A percentile compares a stretch with the other conserved stretches of the same genome.
Conservation (phyloP, 2,329 filamentous ascomycete species). For the Verticillium alfalfae region DNA sequence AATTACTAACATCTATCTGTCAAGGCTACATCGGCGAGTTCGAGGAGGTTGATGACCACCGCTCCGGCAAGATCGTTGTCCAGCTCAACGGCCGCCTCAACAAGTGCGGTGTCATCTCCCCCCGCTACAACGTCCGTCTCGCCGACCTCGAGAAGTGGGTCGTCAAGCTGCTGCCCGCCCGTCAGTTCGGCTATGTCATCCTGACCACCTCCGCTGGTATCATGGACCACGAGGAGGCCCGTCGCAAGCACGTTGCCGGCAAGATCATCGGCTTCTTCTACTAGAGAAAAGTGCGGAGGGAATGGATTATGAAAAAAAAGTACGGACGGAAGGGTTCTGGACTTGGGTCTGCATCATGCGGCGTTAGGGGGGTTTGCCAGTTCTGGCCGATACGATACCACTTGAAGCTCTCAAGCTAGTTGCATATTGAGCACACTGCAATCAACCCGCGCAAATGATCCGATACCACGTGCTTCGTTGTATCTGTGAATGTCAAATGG, state of each 20-base stretch:
- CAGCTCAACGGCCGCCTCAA: constrained; percentile 99
- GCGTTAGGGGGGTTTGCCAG: constrained; percentile 2
- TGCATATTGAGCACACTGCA: constrained; percentile 2
- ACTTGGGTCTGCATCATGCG: not conserved
- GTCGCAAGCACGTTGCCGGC: constrained; percentile 93
- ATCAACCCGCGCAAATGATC: constrained; percentile 1
- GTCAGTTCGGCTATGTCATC: constrained; percentile 99
- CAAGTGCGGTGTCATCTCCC: constrained; percentile 99
- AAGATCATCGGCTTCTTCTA: constrained; percentile 99
- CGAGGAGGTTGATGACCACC: constrained; percentile 99
- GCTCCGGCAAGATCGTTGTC: constrained; percentile 99
- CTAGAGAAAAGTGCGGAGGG: constrained; percentile 43
- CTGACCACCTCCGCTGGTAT: constrained; percentile 98
- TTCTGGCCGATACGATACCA: constrained; percentile 2
- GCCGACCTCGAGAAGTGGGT: constrained; percentile 99
- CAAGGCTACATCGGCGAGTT: constrained; percentile 98
- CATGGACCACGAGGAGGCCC: constrained; percentile 96
- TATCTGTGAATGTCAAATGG: not conserved
- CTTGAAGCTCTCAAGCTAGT: not conserved
- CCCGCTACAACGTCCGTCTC: constrained; percentile 99
- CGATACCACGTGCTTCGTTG: not conserved
- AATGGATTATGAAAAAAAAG: constrained; percentile 8
- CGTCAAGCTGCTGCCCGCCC: constrained; percentile 94
- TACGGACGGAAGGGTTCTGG: not conserved
- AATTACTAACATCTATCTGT: constrained; percentile 42